Evolutionary conservation across 2,329 filamentous ascomycete genomes (phyloP), one percentile per base, ranked within the genome.

Genomic region (Clonostachys solani): DNA sequence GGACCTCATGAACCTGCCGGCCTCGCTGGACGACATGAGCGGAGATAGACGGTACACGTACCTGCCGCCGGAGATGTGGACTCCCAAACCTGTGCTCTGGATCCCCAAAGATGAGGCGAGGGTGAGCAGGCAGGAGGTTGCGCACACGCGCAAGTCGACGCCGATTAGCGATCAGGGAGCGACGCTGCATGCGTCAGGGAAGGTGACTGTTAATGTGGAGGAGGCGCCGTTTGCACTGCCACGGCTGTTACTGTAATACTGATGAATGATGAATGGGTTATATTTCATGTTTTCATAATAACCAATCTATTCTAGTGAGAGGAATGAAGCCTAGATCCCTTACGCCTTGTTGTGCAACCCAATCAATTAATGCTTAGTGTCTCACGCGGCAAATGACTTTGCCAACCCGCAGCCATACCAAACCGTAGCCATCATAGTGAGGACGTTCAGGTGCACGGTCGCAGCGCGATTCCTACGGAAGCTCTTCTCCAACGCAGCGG

Each of bases 51-150:
- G 48, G 60, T 71, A 74, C 12, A 76, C 87, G 44, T 91, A 80
- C 64, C 84, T 91, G 52, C 89, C 90, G 0, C 78, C 86, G 0
- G 66, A 69, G 45, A 54, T 68, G 76, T 92, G 60, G 78, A 65
- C 19, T 74, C 80, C 50, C 54, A 75, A 55, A 66, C 87, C 88
- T 3, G 69, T 89, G 33, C 73, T 96, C n/a, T 96, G 91, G 91
- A 87, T 96, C 47, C 89, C 91, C 0, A 75, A 80, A 49, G 91
- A 96, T 58, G 68, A 77, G 2, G 79, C 83, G 19, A 87, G 89
- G 10, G 80, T 96, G 40, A 89, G 84, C 46, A 76, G 76, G 56
- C 87, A 95, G 61, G 91, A 95, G 65, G 75, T 94, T 46, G 74
- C 74, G 12, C 87, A 94, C 56, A 87, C 87, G 1, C 73, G 73